phyloP scores from a whole-genome alignment of 306 rosid species.

The Acacia melanoxylon region DNA sequence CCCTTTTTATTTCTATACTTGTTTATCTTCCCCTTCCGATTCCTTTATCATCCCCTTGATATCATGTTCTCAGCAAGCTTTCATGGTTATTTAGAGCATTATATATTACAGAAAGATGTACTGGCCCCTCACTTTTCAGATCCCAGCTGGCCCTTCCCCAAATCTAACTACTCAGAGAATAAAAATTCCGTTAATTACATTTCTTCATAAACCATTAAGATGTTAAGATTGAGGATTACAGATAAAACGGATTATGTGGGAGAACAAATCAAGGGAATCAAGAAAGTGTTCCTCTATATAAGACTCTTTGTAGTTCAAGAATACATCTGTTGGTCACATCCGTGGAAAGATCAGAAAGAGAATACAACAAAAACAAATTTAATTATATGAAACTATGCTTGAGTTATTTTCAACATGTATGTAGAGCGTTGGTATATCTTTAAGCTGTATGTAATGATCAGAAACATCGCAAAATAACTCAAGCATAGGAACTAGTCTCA shows the following conservation, averaged over 20 bases:
- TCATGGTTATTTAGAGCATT: constrained; percentile 20
- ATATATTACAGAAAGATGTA: constrained; percentile 17
- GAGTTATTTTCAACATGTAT: constrained; percentile 4
- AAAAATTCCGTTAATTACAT: neutral
- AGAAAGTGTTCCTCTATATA: constrained; percentile 19
- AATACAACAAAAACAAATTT: neutral
- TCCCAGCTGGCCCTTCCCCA: constrained; percentile 6
- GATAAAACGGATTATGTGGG: constrained; percentile 27
- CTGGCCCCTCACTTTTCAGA: neutral
- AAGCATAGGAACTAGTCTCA: constrained; percentile 20
- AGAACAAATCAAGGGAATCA: constrained; percentile 27
- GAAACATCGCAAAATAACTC: constrained; percentile 17
- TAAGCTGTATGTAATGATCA: constrained; percentile 19
- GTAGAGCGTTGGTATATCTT: constrained; percentile 6
- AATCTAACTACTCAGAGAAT: neutral
- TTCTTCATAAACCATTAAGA: constrained; percentile 11
- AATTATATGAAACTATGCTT: neutral
- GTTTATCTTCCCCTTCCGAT: neutral
- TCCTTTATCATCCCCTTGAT: neutral
- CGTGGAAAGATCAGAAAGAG: constrained; percentile 27
- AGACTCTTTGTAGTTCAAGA: constrained; percentile 28
- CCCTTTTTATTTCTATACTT: constrained; percentile 1
- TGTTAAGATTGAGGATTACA: neutral
- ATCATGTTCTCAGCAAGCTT: neutral
- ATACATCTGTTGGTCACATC: constrained; percentile 44